Conservation (phyloP, 768 basidiomycete species). For the Leucocoprinus leucothites region DNA sequence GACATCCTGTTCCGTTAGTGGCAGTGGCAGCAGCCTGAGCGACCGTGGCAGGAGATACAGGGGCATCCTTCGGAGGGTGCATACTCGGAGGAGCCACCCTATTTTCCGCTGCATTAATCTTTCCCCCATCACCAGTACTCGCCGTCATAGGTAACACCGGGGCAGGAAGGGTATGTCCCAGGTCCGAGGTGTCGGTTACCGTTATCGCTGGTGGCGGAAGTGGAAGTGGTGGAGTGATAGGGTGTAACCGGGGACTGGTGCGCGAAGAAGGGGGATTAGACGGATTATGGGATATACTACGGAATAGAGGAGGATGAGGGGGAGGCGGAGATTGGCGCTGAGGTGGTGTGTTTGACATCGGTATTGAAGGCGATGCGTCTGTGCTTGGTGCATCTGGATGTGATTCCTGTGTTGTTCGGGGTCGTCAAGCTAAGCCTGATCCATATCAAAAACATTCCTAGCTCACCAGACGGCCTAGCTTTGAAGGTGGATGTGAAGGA, state of each 20-base stretch:
- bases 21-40: not conserved
- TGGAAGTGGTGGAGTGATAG: not conserved
- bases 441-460: conserved; percentile 2
- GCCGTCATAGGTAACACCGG: not conserved
- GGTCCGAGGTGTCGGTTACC: conserved; percentile 6
- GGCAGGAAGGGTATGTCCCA: not conserved
- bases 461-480: conserved; percentile 33
- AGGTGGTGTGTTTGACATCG: not conserved
- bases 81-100: not conserved
- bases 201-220: conserved; percentile 1
- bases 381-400: conserved; percentile 12
- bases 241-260: conserved; percentile 6
- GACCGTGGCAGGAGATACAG: not conserved
- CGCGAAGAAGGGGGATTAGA: conserved; percentile 1
- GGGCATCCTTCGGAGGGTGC: not conserved
- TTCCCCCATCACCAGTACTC: conserved; percentile 2
- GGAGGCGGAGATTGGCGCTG: not conserved
- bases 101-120: not conserved
- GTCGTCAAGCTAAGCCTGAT: not conserved
- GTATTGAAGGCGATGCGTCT: not conserved
- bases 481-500: conserved; percentile 32
- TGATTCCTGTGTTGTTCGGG: conserved; percentile 2
- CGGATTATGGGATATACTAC: conserved; percentile 2
- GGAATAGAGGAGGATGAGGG: conserved; percentile 6
- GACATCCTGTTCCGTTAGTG: not conserved